A percentile compares a stretch with the other conserved stretches of the same genome.
Evolutionary conservation across 2,329 filamentous ascomycete species (phyloP).

Genomic region (Sarocladium kiliense): DNA sequence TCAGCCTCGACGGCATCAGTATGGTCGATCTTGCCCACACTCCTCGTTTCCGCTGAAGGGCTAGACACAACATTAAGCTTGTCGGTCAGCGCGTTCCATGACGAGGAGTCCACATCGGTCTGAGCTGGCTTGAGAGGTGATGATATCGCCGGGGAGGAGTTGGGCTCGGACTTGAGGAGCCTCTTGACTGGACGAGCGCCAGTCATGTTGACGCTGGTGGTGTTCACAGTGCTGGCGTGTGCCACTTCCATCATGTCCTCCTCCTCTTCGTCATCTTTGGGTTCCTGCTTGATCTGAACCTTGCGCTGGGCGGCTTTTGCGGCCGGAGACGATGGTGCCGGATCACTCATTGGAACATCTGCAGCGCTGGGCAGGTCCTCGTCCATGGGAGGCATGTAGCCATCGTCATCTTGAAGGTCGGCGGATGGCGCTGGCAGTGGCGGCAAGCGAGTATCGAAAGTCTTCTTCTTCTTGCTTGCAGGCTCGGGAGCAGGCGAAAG

Average conservation of each 20-base stretch:
- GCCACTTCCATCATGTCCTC: conserved; percentile 81
- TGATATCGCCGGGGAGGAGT: conserved; percentile 69
- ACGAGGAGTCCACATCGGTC: conserved; percentile 66
- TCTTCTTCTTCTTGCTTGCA: conserved; percentile 51
- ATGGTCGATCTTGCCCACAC: conserved; percentile 75
- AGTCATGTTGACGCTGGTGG: conserved; percentile 76
- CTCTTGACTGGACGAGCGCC: conserved; percentile 71
- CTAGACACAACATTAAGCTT: conserved; percentile 82
- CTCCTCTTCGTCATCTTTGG: conserved; percentile 64
- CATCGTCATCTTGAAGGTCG: conserved; percentile 52
- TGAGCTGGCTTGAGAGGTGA: conserved; percentile 63
- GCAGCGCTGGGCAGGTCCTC: conserved; percentile 47
- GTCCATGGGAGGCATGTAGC: conserved; percentile 38
- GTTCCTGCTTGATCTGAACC: conserved; percentile 42
- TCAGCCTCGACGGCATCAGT: conserved; percentile 90
- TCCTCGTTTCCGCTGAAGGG: conserved; percentile 56
- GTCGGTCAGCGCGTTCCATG: conserved; percentile 83
- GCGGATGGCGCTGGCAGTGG: conserved; percentile 37
- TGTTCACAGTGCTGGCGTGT: conserved; percentile 64
- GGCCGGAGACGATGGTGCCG: conserved; percentile 80
- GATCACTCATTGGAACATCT: conserved; percentile 77
- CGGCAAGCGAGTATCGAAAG: conserved; percentile 41
- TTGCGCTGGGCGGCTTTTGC: conserved; percentile 74
- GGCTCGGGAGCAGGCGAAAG: conserved; percentile 66
- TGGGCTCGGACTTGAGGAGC: conserved; percentile 57